phyloP scores from a whole-genome alignment of 176 grass and related monocot species.

The Hyparrhenia diplandra region DNA sequence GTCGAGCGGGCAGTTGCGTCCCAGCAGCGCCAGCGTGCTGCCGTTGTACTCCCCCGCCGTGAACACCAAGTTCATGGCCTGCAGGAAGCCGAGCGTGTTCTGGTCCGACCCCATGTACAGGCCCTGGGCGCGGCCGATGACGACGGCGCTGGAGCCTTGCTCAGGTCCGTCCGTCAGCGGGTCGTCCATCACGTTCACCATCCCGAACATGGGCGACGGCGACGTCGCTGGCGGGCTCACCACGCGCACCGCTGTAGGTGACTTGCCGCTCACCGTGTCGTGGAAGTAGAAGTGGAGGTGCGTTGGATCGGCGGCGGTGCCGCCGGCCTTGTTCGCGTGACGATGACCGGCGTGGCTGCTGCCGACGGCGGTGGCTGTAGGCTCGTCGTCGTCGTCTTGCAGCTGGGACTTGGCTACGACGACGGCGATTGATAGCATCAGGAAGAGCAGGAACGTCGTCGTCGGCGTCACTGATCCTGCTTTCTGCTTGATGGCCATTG shows the following conservation, averaged over 20 bases:
- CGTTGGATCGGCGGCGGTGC: no score
- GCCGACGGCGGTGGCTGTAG: no score
- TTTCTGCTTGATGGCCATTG: no score
- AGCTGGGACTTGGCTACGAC: no score
- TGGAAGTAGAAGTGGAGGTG: no score
- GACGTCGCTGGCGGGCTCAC: conserved; percentile 11
- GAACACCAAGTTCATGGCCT: conserved; percentile 77
- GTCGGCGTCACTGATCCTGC: no score
- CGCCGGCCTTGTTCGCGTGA: no score
- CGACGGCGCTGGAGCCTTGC: not conserved
- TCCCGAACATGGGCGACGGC: conserved; percentile 30
- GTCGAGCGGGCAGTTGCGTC: conserved; percentile 54
- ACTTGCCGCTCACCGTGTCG: no score
- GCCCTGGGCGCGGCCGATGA: conserved; percentile 63
- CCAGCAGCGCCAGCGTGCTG: conserved; percentile 58
- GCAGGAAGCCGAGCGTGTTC: conserved; percentile 44
- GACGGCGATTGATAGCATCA: no score
- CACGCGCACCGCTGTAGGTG: conserved; percentile 31
- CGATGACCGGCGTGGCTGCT: no score
- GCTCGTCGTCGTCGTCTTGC: no score
- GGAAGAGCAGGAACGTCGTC: no score
- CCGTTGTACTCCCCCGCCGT: conserved; percentile 48
- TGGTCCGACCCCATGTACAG: conserved; percentile 53
- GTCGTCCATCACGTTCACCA: conserved; percentile 61
- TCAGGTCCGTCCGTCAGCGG: conserved; percentile 56